A percentile compares a stretch with the other conserved stretches of the same genome.
Conservation (phyloP, 1,284 basidiomycete species). For the Ceratobasidium sp. region DNA sequence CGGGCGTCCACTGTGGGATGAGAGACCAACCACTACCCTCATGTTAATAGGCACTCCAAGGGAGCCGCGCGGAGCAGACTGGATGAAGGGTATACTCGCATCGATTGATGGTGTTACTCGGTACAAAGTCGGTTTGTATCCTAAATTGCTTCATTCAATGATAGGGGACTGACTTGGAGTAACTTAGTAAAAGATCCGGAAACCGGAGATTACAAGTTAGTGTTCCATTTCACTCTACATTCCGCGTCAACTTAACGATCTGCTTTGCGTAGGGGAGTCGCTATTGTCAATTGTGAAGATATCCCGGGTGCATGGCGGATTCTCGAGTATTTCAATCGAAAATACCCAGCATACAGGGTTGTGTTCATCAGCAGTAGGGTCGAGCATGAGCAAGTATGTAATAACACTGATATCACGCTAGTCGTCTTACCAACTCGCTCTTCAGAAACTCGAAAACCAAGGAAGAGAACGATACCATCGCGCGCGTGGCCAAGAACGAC, state of each 20-base stretch:
- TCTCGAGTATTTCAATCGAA: conserved; percentile 23
- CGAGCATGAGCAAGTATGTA: conserved; percentile 4
- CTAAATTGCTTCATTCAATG: too few species aligned
- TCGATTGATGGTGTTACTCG: neutral
- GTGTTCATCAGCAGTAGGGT: neutral
- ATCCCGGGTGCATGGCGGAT: conserved; percentile 10
- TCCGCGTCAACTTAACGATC: neutral
- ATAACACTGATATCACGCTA: neutral
- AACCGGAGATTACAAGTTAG: conserved; percentile 24
- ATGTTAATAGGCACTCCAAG: conserved; percentile 26
- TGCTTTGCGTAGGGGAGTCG: neutral
- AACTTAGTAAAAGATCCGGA: conserved; percentile 5
- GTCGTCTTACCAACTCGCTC: neutral
- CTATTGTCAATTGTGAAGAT: conserved; percentile 13
- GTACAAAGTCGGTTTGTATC: conserved; percentile 15
- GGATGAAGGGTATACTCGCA: neutral
- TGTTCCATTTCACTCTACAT: neutral
- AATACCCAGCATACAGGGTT: conserved; percentile 12
- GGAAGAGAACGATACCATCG: too few species aligned
- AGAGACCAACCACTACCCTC: conserved; percentile 27
- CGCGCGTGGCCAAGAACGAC: neutral
- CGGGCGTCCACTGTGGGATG: conserved; percentile 27
- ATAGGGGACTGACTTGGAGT: neutral
- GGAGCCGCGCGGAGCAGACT: neutral
- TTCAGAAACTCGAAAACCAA: neutral